Evolutionary conservation across 2,329 filamentous ascomycete species (phyloP), one percentile per base, ranked within the genome.

Genomic region (Claviceps sp.): DNA sequence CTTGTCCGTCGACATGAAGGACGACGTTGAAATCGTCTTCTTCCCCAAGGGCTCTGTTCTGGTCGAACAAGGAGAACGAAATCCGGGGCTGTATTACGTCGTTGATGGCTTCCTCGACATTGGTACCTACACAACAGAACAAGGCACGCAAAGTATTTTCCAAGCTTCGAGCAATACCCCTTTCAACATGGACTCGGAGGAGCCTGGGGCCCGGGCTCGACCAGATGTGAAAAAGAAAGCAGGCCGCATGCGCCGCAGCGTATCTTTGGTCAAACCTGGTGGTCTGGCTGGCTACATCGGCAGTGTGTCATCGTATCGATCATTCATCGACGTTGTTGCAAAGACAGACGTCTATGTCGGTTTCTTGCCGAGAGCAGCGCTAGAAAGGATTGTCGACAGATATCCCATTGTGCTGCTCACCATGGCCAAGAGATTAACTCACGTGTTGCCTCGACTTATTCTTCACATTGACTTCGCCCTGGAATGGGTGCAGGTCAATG

Each of bases 261-360:
- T 98, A 1, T 93, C 90, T 50, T 72, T 97, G 58, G 90, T 96
- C 57, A 98, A 96, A 63, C 93, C 93, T 3, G 93, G 93, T 48
- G 90, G 90, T 0, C 77, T 98, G 38, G 91, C 93, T 50, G 94
- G 93, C 0, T 98, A 98, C 61, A 82, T 97, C 37, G 90, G 93
- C 5, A 93, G 89, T 0, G 84, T 98, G 18, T 95, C 93, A 2
- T 95, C 90, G 0, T 95, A 96, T 64, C 77, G 93, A 26, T 98
- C 93, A 0, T 96, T 97, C 63, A 93, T 95, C 20, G 91, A 97
- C 63, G 90, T 98, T 1, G 86, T 91, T 40, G 94, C 93, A 3
- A 97, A 97, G 70, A 98, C 94, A 0, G 93, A 98, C 67, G 93
- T 97, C 2, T 97, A 96, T 61, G 93, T 98, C 14, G 93, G 93